Evolutionary conservation across 345 rosid genomes (phyloP).

Genomic region (Moringa oleifera): DNA sequence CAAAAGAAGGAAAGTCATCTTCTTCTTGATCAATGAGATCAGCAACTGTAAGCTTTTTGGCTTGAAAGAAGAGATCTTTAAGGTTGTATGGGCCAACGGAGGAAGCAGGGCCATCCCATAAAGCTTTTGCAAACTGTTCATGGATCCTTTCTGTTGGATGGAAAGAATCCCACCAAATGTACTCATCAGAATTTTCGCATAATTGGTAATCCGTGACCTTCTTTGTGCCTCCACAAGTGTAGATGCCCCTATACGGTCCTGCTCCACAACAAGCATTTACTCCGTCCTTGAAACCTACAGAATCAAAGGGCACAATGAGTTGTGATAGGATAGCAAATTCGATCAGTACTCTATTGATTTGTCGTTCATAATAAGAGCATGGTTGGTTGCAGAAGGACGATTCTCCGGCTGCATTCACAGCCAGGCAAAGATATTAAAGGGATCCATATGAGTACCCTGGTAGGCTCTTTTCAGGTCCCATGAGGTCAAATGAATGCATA

Average conservation of each 20-base stretch:
- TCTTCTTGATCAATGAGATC: constrained; percentile 30
- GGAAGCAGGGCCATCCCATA: constrained; percentile 28
- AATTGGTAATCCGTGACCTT: constrained; percentile 19
- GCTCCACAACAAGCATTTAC: constrained; percentile 43
- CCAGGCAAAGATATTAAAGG: no score
- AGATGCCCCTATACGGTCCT: constrained; percentile 35
- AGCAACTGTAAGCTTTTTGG: constrained; percentile 26
- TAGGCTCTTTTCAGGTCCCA: no score
- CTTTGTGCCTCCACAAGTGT: constrained; percentile 37
- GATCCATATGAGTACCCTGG: no score
- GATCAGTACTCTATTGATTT: no score
- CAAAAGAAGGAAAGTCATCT: constrained; percentile 5
- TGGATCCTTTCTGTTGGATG: constrained; percentile 45
- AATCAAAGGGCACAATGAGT: background rate
- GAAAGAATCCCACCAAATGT: constrained; percentile 55
- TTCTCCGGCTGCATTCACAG: no score
- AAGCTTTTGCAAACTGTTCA: constrained; percentile 30
- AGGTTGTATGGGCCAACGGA: constrained; percentile 35
- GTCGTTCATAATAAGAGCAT: no score
- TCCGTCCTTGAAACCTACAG: constrained; percentile 44
- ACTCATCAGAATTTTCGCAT: constrained; percentile 28
- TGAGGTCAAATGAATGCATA: no score
- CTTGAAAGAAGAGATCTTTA: constrained; percentile 30
- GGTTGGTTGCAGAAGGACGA: no score
- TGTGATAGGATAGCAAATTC: no score